Evolutionary conservation across 192 early-diverging fungal species (phyloP), one percentile per base, ranked within the genome.

Genomic region (Backusella psychrophila): DNA sequence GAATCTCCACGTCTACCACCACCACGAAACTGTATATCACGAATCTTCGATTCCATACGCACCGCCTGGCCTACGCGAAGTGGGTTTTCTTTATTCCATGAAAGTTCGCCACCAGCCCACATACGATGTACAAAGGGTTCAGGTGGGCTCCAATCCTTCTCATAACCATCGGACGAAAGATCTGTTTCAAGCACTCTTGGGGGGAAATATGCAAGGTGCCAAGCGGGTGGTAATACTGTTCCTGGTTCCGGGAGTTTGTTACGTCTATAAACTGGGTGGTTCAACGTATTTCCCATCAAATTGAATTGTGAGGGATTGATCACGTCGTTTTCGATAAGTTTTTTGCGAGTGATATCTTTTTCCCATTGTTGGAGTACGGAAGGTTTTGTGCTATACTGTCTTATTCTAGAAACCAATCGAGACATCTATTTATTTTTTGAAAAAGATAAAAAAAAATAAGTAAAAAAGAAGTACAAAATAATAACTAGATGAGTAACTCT

Each of bases 101-200:
- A 84, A 15, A 95, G 83, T 26, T 86, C 78, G 9, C 93, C 95
- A 17, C 96, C 95, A 12, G 92, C 95, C 96, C 96, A 98, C 90
- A 98, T 93, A 9, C 96, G 90, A 49, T 89, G 89, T 17, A 84
- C 71, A 76, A 90, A 96, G 0, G 94, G 93, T 23, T 77, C 83
- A 0, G 96, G 96, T 3, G 96, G 96, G 0, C 89, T 85, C 73
- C 90, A 91, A 14, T 85, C 88, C 65, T 87, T 86, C 71, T 94
- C 91, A 77, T 96, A 95, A 15, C 96, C 96, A 81, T 98, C 96
- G 4, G 83, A 63, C 19, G 93, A 88, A 15, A 97, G 87, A 53
- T 91, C 81, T 15, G 69, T 66, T 73, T 95, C 94, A 23, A 85
- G 83, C n/a, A 85, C 81, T 35, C 87, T 84, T 21, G 93, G 90